These are phyloP conservation scores for Cronartium quercuum DNA, from an alignment of 1,284 basidiomycete genomes.

Conservation along the genomic window DNA sequence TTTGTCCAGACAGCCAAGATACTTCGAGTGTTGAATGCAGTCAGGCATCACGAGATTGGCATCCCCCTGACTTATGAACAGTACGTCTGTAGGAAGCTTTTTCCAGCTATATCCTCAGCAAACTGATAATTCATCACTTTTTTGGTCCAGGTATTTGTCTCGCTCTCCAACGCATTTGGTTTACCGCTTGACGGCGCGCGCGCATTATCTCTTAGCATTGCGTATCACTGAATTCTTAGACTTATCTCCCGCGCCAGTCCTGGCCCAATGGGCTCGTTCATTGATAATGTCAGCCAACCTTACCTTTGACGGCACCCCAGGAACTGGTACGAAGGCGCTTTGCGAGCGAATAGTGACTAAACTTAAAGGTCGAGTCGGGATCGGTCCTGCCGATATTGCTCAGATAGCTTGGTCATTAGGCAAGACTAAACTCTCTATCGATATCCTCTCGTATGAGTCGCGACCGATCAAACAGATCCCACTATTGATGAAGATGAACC, in stretches of 20 bases:
- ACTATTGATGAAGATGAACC: constrained; percentile 84
- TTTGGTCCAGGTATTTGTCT: constrained; percentile 16
- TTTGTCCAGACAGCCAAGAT: constrained; percentile 86
- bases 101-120: constrained; percentile 42
- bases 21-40: constrained; percentile 89
- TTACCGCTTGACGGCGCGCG: constrained; percentile 73
- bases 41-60: constrained; percentile 82
- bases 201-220: constrained; percentile 82
- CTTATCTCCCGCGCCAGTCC: constrained; percentile 74
- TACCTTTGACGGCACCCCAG: background rate
- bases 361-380: constrained; percentile 54
- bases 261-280: constrained; percentile 92
- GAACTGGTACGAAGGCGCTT: constrained; percentile 62
- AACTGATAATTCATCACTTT: background rate
- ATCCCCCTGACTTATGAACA: constrained; percentile 87
- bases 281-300: constrained; percentile 58
- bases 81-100: constrained; percentile 52
- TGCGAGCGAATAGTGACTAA: constrained; percentile 79
- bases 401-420: constrained; percentile 89
- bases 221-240: constrained; percentile 79
- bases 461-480: constrained; percentile 89
- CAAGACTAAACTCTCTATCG: constrained; percentile 73
- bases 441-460: constrained; percentile 79
- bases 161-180: constrained; percentile 57
- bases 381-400: constrained; percentile 93